A percentile compares a stretch with the other conserved stretches of the same genome.
phyloP scores from a whole-genome alignment of 352 stramenopile species.

The Phytophthora citrophthora region DNA sequence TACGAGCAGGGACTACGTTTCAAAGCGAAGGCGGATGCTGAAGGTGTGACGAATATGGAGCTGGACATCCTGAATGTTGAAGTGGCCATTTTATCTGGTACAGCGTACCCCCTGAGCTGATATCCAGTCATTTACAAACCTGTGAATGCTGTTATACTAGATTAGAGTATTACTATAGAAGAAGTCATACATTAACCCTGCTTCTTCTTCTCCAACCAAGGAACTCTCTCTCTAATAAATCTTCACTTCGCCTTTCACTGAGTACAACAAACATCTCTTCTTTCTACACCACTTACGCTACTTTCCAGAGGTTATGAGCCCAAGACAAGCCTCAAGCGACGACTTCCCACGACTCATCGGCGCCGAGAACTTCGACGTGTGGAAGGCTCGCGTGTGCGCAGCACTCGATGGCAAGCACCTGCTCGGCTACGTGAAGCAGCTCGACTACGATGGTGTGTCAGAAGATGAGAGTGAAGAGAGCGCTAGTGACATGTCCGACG shows the following conservation, averaged over 20 bases:
- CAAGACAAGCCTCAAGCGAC: not conserved
- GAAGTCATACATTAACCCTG: too few relatives aligned
- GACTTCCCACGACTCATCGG: not conserved
- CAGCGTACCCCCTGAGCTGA: too few relatives aligned
- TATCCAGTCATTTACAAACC: too few relatives aligned
- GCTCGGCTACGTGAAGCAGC: not conserved
- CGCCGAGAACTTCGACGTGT: not conserved
- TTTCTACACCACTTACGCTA: too few relatives aligned
- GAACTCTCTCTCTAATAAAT: too few relatives aligned
- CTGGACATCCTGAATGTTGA: constrained; percentile 30
- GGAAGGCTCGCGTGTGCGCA: not conserved
- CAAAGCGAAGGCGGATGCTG: constrained; percentile 26
- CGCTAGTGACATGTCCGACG: not conserved
- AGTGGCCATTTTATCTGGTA: too few relatives aligned
- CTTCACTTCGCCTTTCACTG: too few relatives aligned
- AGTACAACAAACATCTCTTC: too few relatives aligned
- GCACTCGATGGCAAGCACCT: not conserved
- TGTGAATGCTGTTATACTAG: too few relatives aligned
- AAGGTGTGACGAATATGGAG: constrained; percentile 45
- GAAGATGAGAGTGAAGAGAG: not conserved
- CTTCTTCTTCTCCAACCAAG: too few relatives aligned
- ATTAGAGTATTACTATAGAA: too few relatives aligned
- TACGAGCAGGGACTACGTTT: constrained; percentile 39
- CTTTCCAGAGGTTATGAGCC: not conserved
- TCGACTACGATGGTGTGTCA: not conserved